phyloP scores from a whole-genome alignment of 495 filamentous ascomycete genomes.

The Penicilliopsis zonata region DNA sequence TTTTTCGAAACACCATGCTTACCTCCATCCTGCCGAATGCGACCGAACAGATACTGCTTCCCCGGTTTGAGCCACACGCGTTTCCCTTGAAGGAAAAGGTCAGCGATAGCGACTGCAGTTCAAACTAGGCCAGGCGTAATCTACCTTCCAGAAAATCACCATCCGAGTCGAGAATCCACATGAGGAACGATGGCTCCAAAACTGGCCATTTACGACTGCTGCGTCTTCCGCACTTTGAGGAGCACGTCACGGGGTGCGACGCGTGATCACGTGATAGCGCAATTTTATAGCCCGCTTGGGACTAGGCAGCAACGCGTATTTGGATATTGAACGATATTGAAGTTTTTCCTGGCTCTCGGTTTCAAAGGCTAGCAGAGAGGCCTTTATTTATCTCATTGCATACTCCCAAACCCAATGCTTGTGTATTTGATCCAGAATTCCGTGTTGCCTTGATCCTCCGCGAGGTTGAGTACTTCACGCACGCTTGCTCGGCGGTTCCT shows the following conservation, averaged over 20 bases:
- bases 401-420: no score
- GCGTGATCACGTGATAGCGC: conserved; percentile 28
- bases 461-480: no score
- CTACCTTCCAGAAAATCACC: conserved; percentile 32
- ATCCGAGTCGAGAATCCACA: conserved; percentile 37
- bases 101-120: conserved; percentile 4
- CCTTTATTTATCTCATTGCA: no score
- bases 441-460: no score
- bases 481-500: neutral
- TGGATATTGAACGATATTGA: no score
- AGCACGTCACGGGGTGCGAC: conserved; percentile 16
- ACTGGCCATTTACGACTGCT: neutral
- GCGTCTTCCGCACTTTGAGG: neutral
- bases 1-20: conserved; percentile 1
- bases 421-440: no score
- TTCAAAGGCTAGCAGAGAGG: no score
- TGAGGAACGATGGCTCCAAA: conserved; percentile 5
- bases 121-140: neutral
- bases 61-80: conserved; percentile 74
- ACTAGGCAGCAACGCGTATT: no score
- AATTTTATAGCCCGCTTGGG: conserved; percentile 14
- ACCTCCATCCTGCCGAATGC: conserved; percentile 41
- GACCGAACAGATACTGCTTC: conserved; percentile 69
- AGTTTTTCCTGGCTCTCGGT: no score
- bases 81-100: conserved; percentile 37